Conservation (phyloP, 768 basidiomycete species). For the Phanerodontia chrysosporium region DNA sequence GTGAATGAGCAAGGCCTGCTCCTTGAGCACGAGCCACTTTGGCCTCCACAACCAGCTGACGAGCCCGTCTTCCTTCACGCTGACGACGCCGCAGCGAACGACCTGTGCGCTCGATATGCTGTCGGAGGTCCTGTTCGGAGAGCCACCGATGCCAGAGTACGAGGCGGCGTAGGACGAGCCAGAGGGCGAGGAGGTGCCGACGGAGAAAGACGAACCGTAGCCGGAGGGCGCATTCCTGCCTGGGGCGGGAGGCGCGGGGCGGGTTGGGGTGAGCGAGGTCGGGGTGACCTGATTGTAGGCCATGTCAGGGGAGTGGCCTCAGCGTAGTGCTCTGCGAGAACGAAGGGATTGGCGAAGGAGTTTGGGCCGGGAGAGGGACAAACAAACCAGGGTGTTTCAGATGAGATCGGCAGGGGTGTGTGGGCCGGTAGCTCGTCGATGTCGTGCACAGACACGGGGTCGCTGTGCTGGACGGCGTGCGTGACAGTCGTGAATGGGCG, state of each 20-base stretch:
- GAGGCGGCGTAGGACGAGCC: constrained; percentile 58
- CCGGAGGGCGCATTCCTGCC: constrained; percentile 43
- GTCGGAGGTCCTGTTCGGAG: constrained; percentile 54
- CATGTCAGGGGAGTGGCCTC: constrained; percentile 26
- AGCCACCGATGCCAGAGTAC: constrained; percentile 82
- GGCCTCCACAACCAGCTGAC: constrained; percentile 89
- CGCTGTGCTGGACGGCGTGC: not conserved
- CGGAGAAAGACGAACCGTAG: constrained; percentile 55
- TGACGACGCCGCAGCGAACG: constrained; percentile 69
- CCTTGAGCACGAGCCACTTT: constrained; percentile 85
- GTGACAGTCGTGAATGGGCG: constrained; percentile 5
- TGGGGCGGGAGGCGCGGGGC: constrained; percentile 75
- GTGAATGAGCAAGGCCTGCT: constrained; percentile 73
- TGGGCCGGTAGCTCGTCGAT: not conserved
- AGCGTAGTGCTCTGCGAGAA: too few relatives aligned
- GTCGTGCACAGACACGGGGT: constrained; percentile 3
- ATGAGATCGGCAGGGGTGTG: not conserved
- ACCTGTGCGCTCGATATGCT: constrained; percentile 36
- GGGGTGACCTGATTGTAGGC: constrained; percentile 47
- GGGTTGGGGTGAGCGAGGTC: constrained; percentile 66
- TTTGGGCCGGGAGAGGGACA: too few relatives aligned
- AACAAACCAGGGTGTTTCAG: constrained; percentile 3
- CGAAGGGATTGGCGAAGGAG: not conserved
- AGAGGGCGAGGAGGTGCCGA: constrained; percentile 41
- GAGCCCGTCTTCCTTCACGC: constrained; percentile 92